Evolutionary conservation across 73 alveolate genomes (phyloP), one percentile per base, ranked within the genome.

Genomic region (Uronychia setigera): DNA sequence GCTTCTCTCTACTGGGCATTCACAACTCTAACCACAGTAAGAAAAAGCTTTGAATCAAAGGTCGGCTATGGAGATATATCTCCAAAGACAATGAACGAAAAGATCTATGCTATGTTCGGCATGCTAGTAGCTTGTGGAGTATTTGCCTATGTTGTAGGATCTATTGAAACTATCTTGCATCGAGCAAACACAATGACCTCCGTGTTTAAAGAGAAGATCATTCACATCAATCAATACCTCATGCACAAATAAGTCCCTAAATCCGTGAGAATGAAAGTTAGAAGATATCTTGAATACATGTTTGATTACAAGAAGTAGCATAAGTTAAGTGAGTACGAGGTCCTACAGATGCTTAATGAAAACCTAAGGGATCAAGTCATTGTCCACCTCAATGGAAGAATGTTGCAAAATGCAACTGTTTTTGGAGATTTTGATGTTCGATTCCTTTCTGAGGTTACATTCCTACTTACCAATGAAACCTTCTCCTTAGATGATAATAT

Each of bases 71-170:
- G 97, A 0, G 95, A 92, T 57, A 80, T 92, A 1, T n/a, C 83
- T 1, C 95, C 97, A 30, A 27, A 35, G 13, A 88, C 97, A 13
- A 67, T 77, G 81, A 25, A 35, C n/a, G 97, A 92, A 60, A 89
- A 84, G 82, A 29, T 92, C 77, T 92, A 77, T 81, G 95, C 91
- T 25, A 89, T 89, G 88, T 77, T 80, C 60, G 35, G 89, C 0
- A 92, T 92, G 97, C 57, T 88, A 25, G 74, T 92, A 0, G 92
- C 95, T n/a, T 81, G 97, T 57, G 97, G 97, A 9, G 92, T 92
- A 58, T 83, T 85, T 57, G 97, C 97, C 29, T 92, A 88, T 60
- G 82, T 85, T 9, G 88, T 92, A 35, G 93, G 93, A 27, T 81
- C 93, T 0, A 92, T 92, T 35, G 92, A 79, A 26, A 82, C 92